Percentiles rank a stretch among this genome's conserved stretches.
Conservation (phyloP, 306 rosid genomes). For the Mimosa pudica region DNA sequence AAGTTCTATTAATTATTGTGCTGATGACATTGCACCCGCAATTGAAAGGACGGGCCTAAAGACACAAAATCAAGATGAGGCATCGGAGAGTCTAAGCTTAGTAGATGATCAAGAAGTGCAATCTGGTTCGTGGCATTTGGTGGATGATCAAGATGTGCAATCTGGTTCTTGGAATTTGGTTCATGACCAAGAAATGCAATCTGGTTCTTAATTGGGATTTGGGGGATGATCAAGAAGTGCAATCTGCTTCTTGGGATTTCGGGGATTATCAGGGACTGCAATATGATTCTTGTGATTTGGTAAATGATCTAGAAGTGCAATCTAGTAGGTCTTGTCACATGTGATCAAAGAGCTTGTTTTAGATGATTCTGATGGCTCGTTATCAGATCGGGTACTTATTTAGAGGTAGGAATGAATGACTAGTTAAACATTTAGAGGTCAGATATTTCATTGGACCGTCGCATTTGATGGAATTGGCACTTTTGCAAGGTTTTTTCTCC, state of each 20-base stretch:
- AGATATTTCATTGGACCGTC: neutral
- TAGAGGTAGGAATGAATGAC: conserved; percentile 47
- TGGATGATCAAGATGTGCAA: too few species aligned
- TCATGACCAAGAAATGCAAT: neutral
- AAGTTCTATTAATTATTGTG: neutral
- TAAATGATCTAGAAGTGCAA: neutral
- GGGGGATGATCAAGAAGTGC: neutral
- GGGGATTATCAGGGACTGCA: too few species aligned
- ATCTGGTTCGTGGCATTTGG: too few species aligned
- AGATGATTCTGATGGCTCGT: conserved; percentile 45
- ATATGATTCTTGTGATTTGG: neutral
- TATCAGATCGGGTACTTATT: conserved; percentile 86
- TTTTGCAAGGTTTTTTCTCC: too few species aligned
- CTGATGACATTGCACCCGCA: conserved; percentile 26
- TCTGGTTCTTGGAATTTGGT: too few species aligned
- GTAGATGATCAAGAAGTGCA: neutral
- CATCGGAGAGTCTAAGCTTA: conserved; percentile 35
- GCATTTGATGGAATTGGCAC: too few species aligned
- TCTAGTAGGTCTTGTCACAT: too few species aligned
- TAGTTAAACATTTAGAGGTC: conserved; percentile 15
- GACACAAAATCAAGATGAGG: conserved; percentile 31
- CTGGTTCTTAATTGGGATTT: neutral
- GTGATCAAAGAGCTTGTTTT: conserved; percentile 30
- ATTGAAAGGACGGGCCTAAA: too few species aligned
- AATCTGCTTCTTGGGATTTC: too few species aligned